Base-by-base conservation (phyloP, 2,329 filamentous ascomycete species). In the Thyridium curvatum region DNA sequence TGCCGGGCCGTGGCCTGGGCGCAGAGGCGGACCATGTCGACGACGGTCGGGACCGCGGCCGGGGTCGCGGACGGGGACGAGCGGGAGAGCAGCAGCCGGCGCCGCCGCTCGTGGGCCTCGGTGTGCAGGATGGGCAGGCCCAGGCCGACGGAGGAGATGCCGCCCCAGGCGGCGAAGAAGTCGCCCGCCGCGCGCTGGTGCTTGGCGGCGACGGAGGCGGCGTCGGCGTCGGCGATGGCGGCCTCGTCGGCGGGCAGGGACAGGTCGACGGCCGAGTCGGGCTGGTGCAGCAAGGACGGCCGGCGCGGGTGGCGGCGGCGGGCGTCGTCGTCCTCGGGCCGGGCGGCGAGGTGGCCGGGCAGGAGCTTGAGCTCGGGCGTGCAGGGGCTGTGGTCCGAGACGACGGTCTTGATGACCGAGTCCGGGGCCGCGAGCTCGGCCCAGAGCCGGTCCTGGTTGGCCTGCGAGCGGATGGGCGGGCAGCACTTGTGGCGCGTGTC, bases 111-210 rank as follows among this genome's bases (percentile, higher is more conserved):
- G 55, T 73, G 69, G 26, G 85, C 74, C 33, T 88, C 81, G 0
- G 87, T 90, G 79, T 90, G 84, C 6, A 98, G 73, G 47, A 98
- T 95, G 4, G 88, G 87, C 4, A 98, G 73, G 1, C 93, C 93
- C 1, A 98, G 77, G 0, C 93, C 93, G 14, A 98, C 91, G 4
- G 86, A 93, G 4, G 86, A 91, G 54, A 98, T 95, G 12, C 93
- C 93, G 39, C 93, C 93, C 93, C 93, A 98, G 1, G 90, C 90
- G 4, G 84, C 80, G 65, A 97, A 93, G 72, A 98, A 97, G 65
- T 97, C 87, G 30, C 93, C 93, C 34, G 32, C 36, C 31, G 59
- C 59, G 6, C 10, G 21, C 17, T 63, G 14, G 60, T 16, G 67
- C 62, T 30, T n/a, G n/a, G 62, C 56, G 2, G 61, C 53, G 9